Base-by-base conservation (phyloP, 805 yeast species). In the Myxozyma nipponensis region DNA sequence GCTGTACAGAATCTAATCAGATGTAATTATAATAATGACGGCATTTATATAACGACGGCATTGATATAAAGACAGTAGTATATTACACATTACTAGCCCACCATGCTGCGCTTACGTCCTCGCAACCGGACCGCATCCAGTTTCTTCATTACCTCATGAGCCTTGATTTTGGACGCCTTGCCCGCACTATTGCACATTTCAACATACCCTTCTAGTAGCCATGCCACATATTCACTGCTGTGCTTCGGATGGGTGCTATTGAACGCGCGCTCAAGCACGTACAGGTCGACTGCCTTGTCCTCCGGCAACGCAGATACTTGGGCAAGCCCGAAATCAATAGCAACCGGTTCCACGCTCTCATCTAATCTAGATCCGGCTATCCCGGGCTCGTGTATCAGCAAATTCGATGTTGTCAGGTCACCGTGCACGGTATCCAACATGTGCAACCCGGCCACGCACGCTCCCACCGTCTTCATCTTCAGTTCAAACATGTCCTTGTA, bases 231-330 rank as follows among this genome's bases (percentile, higher is more conserved):
- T 39, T 66, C 61, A 1, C 74, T 76, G 1, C 95, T 75, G 62
- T 77, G 78, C 4, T 75, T 74, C 0, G 98, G 91, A 67, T 93
- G 98, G 1, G 98, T 93, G 58, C 96, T 86, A 26, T 80, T 70
- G 18, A 93, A 77, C 0, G 98, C 98, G 61, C 98, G 73, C 67
- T 93, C 98, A 53, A 93, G 69, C 9, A 93, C 98, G 62, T 93
- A 93, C 52, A 93, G 67, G 66, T 93, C 98, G n/a, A 93, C 98
- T 2, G 98, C 98, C 67, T 87, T 89, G 63, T 91, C 98, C 62
- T 93, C 98, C 0, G 85, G 77, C 54, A 88, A 65, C 1, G 76
- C 75, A 0, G 95, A 81, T 50, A 81, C 81, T 10, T 89, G 80
- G 1, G 95, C 85, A 18, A 93, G 73, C 0, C 98, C 98, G 69